A percentile compares a stretch with the other conserved stretches of the same genome.
Conservation (phyloP, 169 alveolate genomes). For the Perkinsus chesapeaki region DNA sequence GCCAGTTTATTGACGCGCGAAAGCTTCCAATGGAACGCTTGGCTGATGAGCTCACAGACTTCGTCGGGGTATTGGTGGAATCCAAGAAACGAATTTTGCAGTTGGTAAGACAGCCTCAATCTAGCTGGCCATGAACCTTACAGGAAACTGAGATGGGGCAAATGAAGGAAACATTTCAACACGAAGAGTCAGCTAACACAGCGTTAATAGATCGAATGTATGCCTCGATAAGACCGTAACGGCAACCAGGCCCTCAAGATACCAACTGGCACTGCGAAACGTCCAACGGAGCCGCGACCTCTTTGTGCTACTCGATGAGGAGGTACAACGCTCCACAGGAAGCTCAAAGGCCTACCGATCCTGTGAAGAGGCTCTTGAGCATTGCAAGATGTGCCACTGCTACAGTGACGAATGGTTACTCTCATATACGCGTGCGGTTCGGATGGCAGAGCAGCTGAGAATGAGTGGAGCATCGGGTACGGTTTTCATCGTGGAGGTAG, state of each 20-base stretch:
- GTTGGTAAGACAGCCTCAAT: too few relatives aligned
- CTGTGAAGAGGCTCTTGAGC: neutral
- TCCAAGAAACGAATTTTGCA: too few relatives aligned
- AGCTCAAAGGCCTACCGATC: neutral
- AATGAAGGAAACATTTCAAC: neutral
- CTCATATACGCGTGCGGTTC: neutral
- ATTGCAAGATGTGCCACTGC: neutral
- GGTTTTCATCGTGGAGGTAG: neutral
- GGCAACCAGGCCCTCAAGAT: neutral
- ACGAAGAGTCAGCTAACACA: neutral
- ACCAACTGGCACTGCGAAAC: neutral
- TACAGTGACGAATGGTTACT: neutral
- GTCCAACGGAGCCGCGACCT: neutral
- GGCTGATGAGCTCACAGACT: too few relatives aligned
- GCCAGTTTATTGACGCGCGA: too few relatives aligned
- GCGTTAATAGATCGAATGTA: neutral
- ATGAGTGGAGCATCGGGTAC: neutral
- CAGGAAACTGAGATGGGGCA: neutral
- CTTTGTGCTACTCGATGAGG: neutral
- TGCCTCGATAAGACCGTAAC: neutral
- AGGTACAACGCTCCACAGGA: neutral
- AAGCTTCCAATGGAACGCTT: too few relatives aligned
- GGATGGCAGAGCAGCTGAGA: neutral
- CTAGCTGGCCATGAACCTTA: too few relatives aligned
- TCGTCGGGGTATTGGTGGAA: too few relatives aligned